Evolutionary conservation across 2,329 filamentous ascomycete species (phyloP), one percentile per base, ranked within the genome.

Genomic region (Furcasterigmium sp.): DNA sequence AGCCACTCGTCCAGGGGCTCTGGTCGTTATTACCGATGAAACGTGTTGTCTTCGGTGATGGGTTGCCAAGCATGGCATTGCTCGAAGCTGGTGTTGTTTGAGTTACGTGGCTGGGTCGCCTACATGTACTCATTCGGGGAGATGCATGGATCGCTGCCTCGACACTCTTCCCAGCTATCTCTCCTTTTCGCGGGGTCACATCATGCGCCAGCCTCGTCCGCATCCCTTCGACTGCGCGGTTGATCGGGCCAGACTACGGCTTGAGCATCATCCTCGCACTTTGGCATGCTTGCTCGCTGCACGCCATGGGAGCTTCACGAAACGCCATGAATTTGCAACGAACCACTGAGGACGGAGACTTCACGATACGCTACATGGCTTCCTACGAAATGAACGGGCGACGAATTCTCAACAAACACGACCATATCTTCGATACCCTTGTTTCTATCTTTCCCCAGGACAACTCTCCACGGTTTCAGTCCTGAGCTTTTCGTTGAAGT

Each of bases 21-120:
- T 44, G 54, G 50, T 43, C 62, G 61, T 40, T 68, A 70, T 53
- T 35, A 35, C 32, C 66, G 72, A 56, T 80, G 74, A 79, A 77
- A 52, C 29, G 63, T 76, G 15, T 47, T 70, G 69, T 76, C 74
- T 75, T 73, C 65, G 68, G 61, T 63, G 59, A 64, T 64, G 58
- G 69, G 68, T 52, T 69, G 61, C 57, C 64, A 57, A 52, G 57
- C 62, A 47, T 65, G 65, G 64, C 63, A 58, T 55, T 59, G 53
- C 48, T 62, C 64, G 23, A 62, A 64, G 38, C 56, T 77, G 53
- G 54, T 57, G 48, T 54, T 48, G 45, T 77, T 76, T 52, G 58
- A 64, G 44, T 64, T 75, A 45, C 49, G 61, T 47, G 59, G 62
- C 41, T 77, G 75, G 73, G 56, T 73, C 48, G 54, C 55, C 30